A percentile compares a stretch with the other conserved stretches of the same genome.
phyloP scores from a whole-genome alignment of 345 rosid species.

The Citropsis articulata region DNA sequence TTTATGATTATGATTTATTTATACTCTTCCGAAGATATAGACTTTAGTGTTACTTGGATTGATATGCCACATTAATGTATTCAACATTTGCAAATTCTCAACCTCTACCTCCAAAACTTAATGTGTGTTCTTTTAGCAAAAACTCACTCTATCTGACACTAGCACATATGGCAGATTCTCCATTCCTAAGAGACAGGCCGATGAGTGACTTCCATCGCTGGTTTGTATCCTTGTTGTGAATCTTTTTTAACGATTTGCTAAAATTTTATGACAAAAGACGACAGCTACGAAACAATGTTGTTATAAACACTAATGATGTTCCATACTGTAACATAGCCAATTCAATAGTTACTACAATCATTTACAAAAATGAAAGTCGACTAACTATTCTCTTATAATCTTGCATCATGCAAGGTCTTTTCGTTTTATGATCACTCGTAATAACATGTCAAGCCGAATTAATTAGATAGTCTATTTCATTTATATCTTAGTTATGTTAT shows the following conservation, averaged over 20 bases:
- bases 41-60: too few species aligned
- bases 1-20: too few species aligned
- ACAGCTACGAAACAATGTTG: not conserved
- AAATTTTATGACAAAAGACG: not conserved
- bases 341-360: not conserved
- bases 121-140: constrained; percentile 32
- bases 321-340: not conserved
- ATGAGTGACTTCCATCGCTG: constrained; percentile 58
- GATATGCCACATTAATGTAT: too few species aligned
- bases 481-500: not conserved
- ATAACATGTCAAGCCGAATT: not conserved
- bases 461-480: not conserved
- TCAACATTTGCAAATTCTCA: constrained; percentile 2
- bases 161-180: constrained; percentile 58
- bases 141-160: constrained; percentile 55
- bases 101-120: constrained; percentile 13
- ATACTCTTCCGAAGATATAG: too few species aligned
- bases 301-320: not conserved
- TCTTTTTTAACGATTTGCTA: not conserved
- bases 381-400: not conserved
- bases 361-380: not conserved
- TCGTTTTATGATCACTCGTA: not conserved
- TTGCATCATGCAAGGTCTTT: not conserved
- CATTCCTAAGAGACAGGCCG: constrained; percentile 43
- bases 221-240: constrained; percentile 28